Base-by-base conservation (phyloP, 208 protist genomes). In the Leptomonas seymouri region DNA sequence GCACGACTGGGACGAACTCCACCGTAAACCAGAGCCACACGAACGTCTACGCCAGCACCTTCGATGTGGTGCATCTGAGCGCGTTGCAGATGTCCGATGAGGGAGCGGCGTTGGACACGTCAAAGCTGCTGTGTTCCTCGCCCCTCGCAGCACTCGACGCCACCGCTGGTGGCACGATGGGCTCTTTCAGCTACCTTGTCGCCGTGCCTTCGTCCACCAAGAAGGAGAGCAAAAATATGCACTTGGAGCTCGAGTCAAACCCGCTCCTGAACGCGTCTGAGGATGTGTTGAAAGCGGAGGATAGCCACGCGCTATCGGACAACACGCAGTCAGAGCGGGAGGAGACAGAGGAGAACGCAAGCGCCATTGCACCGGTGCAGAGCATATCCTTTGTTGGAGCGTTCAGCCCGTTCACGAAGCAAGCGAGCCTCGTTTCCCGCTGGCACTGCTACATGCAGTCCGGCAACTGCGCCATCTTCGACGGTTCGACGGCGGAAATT, bases 371-470 rank as follows among this genome's bases (percentile, higher is more conserved):
- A 4, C 25, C 39, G 30, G 6, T 39, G 54, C 63, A 36, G 34
- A 76, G 16, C 34, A 34, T 62, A 0, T 45, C 54, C 28, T 55
- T 74, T 21, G 54, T 73, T 11, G 54, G 57, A 4, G n/a, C 71
- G 2, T 53, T 30, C 14, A 80, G 79, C 42, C 67, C 76, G 12
- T 80, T 74, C 51, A 80, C 76, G 4, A 65, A 66, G 71, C 58
- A 76, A 39, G 76, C 81, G 60, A 75, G 74, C 53, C 70, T 94
- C n/a, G 67, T 89, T 9, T 45, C 59, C 1, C 86, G 78, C 23
- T 96, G 87, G 84, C 70, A 71, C 20, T 57, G 80, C 27, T 96
- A 96, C 71, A 69, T 81, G 21, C 18, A 77, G 25, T 64, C 58
- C 3, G 91, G 85, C 27, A 48, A 81, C 57, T 70, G 87, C 25